These are phyloP conservation scores for Pinus albicaulis DNA, from an alignment of 75 land plant genomes.

Conservation along the genomic window DNA sequence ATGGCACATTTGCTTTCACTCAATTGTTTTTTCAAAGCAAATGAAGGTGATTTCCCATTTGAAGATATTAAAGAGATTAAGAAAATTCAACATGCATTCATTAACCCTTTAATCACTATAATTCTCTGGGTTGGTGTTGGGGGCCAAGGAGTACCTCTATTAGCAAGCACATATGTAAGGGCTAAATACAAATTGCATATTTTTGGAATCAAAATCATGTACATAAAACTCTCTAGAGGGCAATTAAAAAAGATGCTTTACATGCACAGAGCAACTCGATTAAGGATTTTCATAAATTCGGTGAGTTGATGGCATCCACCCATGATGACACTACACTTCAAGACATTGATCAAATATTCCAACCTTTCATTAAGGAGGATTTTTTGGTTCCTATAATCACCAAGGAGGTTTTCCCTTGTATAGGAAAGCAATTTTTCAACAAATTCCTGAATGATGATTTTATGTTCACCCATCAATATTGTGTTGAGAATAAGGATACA, in stretches of 20 bases:
- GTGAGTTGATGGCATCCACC: constrained; percentile 24
- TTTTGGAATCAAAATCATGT: too few species aligned
- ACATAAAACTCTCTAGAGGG: too few species aligned
- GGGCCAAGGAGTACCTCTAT: constrained; percentile 98
- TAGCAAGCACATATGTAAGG: constrained; percentile 92
- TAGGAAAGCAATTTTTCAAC: constrained; percentile 73
- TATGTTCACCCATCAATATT: constrained; percentile 57
- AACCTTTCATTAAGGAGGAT: constrained; percentile 88
- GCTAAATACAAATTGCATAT: neutral
- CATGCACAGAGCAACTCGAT: constrained; percentile 81
- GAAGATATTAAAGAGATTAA: constrained; percentile 97
- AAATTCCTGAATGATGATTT: constrained; percentile 65
- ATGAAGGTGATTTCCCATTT: constrained; percentile 96
- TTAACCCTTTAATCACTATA: constrained; percentile 95
- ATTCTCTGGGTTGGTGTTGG: constrained; percentile 92
- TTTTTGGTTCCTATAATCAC: constrained; percentile 53
- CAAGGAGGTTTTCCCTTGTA: constrained; percentile 82
- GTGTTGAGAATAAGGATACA: constrained; percentile 60
- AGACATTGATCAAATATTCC: constrained; percentile 26
- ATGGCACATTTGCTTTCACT: constrained; percentile 98
- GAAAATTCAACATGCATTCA: constrained; percentile 93
- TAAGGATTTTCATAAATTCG: constrained; percentile 20
- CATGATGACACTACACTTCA: constrained; percentile 6
- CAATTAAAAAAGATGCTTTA: constrained; percentile 14
- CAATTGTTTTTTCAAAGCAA: constrained; percentile 99